Conservation (phyloP, 2,329 filamentous ascomycete species). For the Thielaviopsis euricoi region DNA sequence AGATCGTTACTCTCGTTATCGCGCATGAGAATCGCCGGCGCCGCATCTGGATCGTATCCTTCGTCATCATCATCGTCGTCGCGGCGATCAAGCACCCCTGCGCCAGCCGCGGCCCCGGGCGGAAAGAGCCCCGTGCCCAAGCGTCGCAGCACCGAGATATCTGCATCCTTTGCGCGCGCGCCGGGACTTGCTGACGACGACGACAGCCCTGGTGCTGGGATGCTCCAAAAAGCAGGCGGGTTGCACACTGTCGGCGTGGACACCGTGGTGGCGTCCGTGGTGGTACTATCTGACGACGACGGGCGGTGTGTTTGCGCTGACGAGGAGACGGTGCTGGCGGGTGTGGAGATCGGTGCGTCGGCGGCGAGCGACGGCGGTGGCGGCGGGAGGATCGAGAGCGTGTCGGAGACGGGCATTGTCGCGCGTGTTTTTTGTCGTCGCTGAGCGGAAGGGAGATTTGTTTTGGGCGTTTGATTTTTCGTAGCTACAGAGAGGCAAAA, state of each 20-base stretch:
- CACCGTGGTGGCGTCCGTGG: conserved; percentile 4
- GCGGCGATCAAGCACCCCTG: background rate
- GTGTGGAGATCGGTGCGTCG: background rate
- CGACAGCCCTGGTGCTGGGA: background rate
- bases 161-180: background rate
- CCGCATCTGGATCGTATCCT: conserved; percentile 5
- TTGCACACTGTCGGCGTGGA: conserved; percentile 6
- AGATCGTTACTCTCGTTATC: conserved; percentile 42
- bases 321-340: background rate
- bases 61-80: background rate
- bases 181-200: background rate
- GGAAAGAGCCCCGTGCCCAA: background rate
- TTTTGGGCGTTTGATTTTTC: too few species aligned
- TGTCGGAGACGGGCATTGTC: conserved; percentile 3
- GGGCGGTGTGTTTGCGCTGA: background rate
- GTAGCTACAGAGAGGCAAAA: too few species aligned
- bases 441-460: too few species aligned
- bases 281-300: conserved; percentile 2
- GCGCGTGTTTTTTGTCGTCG: background rate
- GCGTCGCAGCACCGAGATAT: background rate
- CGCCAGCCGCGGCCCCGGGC: background rate
- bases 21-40: conserved; percentile 41
- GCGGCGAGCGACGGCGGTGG: background rate
- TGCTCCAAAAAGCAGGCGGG: conserved; percentile 8
- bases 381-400: conserved; percentile 6